Evolutionary conservation across 2,329 filamentous ascomycete genomes (phyloP).

Genomic region (Neurospora crassa): DNA sequence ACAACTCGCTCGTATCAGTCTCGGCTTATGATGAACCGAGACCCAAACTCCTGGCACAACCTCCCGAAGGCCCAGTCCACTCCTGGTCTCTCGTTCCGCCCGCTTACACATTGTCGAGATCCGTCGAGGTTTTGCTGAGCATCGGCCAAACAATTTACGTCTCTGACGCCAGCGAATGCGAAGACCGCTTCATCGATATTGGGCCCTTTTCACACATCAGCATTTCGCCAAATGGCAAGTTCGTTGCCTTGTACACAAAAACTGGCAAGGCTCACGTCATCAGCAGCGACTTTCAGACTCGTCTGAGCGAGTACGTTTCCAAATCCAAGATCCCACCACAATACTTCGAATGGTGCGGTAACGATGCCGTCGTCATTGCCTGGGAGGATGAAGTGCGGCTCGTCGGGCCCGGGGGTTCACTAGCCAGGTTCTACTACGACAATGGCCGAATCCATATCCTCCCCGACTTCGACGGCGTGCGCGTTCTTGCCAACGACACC

Average conservation of each 20-base stretch:
- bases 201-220: slow-evolving; percentile 87
- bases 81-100: slow-evolving; percentile 88
- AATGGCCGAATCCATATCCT: slow-evolving; percentile 73
- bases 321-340: slow-evolving; percentile 76
- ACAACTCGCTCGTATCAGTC: slow-evolving; percentile 82
- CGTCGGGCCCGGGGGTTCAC: slow-evolving; percentile 73
- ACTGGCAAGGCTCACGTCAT: slow-evolving; percentile 86
- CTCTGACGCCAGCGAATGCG: slow-evolving; percentile 79
- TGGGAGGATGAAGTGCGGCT: slow-evolving; percentile 98
- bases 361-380: slow-evolving; percentile 83
- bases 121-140: slow-evolving; percentile 84
- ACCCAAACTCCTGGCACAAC: slow-evolving; percentile 68
- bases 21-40: slow-evolving; percentile 83
- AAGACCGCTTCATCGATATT: slow-evolving; percentile 83
- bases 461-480: slow-evolving; percentile 74
- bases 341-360: slow-evolving; percentile 92
- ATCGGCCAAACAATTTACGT: slow-evolving; percentile 78
- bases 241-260: slow-evolving; percentile 76
- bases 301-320: slow-evolving; percentile 85
- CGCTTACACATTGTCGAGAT: slow-evolving; percentile 78
- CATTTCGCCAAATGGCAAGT: slow-evolving; percentile 84
- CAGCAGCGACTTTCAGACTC: slow-evolving; percentile 87
- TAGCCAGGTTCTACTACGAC: slow-evolving; percentile 78
- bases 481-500: slow-evolving; percentile 83
- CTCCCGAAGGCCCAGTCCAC: slow-evolving; percentile 69